Conservation (phyloP, 148 eudicot genomes). For the Camellia lanceoleosa region DNA sequence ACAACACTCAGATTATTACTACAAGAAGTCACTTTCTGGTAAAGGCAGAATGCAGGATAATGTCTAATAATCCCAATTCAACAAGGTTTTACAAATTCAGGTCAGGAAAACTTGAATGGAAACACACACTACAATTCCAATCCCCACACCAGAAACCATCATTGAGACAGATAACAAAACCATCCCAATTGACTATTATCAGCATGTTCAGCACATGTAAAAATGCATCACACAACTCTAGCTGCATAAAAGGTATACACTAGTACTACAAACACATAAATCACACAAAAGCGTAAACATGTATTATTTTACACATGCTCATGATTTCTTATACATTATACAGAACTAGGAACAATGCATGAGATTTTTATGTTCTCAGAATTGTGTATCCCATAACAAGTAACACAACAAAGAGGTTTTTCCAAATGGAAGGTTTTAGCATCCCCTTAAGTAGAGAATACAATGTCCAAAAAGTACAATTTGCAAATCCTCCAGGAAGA, state of each 20-base stretch:
- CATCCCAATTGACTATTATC: background rate
- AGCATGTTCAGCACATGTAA: background rate
- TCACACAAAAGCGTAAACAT: background rate
- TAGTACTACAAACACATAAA: background rate
- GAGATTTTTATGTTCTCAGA: background rate
- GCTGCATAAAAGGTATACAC: background rate
- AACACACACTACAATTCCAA: constrained; percentile 1
- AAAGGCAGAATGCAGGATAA: constrained; percentile 8
- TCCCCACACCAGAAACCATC: constrained; percentile 6
- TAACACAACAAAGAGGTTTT: too few relatives aligned
- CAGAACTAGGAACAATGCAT: background rate
- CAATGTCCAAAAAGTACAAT: too few relatives aligned
- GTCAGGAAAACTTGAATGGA: background rate
- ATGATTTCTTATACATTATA: background rate
- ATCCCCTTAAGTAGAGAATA: too few relatives aligned
- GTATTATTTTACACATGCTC: too few relatives aligned
- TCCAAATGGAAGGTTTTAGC: too few relatives aligned
- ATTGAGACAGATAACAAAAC: background rate
- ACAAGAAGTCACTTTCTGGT: constrained; percentile 1
- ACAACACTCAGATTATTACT: constrained; percentile 7
- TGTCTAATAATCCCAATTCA: background rate
- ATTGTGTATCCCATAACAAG: background rate
- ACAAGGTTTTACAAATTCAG: background rate
- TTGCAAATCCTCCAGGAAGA: too few relatives aligned
- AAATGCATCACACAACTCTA: background rate